A percentile compares a stretch with the other conserved stretches of the same genome.
These are phyloP conservation scores for Colletotrichum falcatum DNA, from an alignment of 2,329 filamentous ascomycete genomes.

Conservation along the genomic window DNA sequence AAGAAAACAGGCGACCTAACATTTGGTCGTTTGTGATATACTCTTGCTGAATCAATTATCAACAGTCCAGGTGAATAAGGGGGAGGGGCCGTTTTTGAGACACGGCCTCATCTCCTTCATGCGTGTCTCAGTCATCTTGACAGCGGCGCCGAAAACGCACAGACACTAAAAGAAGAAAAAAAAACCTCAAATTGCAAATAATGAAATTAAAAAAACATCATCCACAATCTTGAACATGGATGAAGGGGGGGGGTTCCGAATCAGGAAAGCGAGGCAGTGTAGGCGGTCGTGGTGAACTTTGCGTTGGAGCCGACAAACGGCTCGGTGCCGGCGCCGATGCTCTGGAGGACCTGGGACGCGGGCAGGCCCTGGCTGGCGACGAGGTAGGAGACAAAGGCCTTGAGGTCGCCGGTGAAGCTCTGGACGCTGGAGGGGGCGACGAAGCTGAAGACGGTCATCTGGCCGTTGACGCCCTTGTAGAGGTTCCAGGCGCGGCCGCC, in stretches of 20 bases:
- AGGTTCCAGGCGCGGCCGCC: conserved; percentile 68
- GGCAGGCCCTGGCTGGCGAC: conserved; percentile 60
- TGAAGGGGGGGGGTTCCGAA: neutral
- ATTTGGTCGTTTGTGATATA: conserved; percentile 37
- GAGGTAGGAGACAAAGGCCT: conserved; percentile 69
- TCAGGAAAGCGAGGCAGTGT: conserved; percentile 26
- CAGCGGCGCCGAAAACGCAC: neutral
- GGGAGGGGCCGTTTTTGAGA: neutral
- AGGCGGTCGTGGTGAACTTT: conserved; percentile 42
- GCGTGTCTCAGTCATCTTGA: conserved; percentile 23
- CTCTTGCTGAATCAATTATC: conserved; percentile 26
- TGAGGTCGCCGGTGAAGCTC: conserved; percentile 68
- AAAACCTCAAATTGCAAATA: neutral
- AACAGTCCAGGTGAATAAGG: conserved; percentile 9
- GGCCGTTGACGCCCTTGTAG: conserved; percentile 70
- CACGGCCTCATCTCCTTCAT: conserved; percentile 2
- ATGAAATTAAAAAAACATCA: neutral
- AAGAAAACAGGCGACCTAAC: neutral
- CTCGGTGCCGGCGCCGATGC: conserved; percentile 67
- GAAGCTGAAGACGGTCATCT: conserved; percentile 71
- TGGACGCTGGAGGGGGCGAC: conserved; percentile 56
- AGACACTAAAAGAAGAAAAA: neutral
- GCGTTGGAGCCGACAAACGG: conserved; percentile 63
- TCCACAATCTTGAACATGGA: neutral
- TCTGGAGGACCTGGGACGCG: conserved; percentile 48